Evolutionary conservation across 2,329 filamentous ascomycete genomes (phyloP), one percentile per base, ranked within the genome.

Genomic region (Arthroderma uncinatum): DNA sequence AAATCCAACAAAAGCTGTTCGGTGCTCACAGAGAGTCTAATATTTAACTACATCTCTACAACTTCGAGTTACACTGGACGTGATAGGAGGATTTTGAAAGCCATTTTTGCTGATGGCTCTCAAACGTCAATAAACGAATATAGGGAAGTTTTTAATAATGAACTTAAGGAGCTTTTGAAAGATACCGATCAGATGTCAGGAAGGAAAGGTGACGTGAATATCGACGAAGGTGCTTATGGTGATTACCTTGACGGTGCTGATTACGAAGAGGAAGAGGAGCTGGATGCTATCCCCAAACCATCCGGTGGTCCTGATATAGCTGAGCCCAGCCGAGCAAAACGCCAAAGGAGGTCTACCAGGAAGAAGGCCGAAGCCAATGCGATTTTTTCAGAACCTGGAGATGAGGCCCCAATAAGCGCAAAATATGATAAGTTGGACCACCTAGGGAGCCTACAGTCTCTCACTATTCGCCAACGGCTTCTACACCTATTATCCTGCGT

Each of bases 21-120:
- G 19, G 57, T 68, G 30, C 59, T 70, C 37, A 66, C 70, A 25
- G 66, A 71, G 10, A 76, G 74, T 53, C 59, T 78, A 57, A 68
- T 78, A 8, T 70, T 69, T 59, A 69, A 67, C 53, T 78, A 75
- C 57, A 70, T 77, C n/a, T 61, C 62, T 3, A 62, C 65, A 0
- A 65, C 64, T 4, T 63, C 60, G 8, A 63, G 64, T 16, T 64
- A 66, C 8, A 67, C 66, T 37, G 71, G 71, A 6, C 67, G 65
- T 21, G 64, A 71, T 23, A 68, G 75, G 55, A 69, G 74, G 40
- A 75, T 78, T 21, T 48, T 78, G 9, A 66, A 74, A 19, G 72
- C 76, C 19, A 70, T 78, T 42, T 78, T 78, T 62, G 75, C 76
- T 3, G 71, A 77, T 62, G 76, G 75, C 7, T 64, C 65, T 36